Percentiles rank a stretch among this genome's conserved stretches.
These are phyloP conservation scores for Ascochyta rabiei DNA, from an alignment of 2,329 filamentous ascomycete genomes.

Conservation along the genomic window DNA sequence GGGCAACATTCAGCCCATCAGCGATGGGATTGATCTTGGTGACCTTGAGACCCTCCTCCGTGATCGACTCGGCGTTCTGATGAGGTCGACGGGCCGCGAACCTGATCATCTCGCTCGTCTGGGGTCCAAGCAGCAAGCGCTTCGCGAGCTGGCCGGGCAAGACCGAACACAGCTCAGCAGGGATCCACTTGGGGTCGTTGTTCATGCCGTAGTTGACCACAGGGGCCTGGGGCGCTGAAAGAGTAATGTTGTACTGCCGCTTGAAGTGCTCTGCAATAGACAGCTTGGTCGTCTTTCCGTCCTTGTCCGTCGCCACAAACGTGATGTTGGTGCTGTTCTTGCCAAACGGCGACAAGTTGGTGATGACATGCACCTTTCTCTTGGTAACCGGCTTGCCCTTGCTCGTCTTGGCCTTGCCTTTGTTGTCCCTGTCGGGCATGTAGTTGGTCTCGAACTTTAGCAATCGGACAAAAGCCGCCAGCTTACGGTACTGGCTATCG, in stretches of 20 bases:
- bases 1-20: conserved; percentile 27
- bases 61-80: conserved; percentile 40
- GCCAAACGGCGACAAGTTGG: conserved; percentile 41
- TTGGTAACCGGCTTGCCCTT: conserved; percentile 25
- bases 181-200: conserved; percentile 39
- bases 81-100: conserved; percentile 41
- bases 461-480: conserved; percentile 45
- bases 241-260: conserved; percentile 28
- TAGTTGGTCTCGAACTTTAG: conserved; percentile 51
- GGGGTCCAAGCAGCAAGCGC: conserved; percentile 31
- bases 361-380: conserved; percentile 48
- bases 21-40: conserved; percentile 30
- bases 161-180: conserved; percentile 40
- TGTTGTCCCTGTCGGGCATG: conserved; percentile 44
- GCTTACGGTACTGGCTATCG: conserved; percentile 9
- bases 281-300: conserved; percentile 18
- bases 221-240: conserved; percentile 29
- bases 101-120: conserved; percentile 41
- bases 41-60: conserved; percentile 32
- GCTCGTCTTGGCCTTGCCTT: conserved; percentile 29
- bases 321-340: conserved; percentile 41
- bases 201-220: conserved; percentile 36
- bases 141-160: conserved; percentile 40
- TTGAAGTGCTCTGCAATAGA: conserved; percentile 31
- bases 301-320: conserved; percentile 20